phyloP scores from a whole-genome alignment of 371 early-diverging fungal genomes.

The Mucor circinelloides region DNA sequence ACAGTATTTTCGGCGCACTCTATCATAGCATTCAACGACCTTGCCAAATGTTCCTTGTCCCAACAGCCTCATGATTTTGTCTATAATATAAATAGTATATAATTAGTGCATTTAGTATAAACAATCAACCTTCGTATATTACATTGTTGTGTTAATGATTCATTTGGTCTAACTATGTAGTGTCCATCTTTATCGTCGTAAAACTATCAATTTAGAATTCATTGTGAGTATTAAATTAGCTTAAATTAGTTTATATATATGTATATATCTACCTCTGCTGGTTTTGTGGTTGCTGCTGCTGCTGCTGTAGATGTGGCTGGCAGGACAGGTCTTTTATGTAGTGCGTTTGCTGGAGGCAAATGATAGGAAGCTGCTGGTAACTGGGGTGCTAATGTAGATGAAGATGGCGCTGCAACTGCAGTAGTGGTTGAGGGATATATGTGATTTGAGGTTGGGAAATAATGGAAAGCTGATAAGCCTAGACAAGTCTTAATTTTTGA shows the following conservation, averaged over 20 bases:
- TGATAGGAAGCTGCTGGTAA: not conserved
- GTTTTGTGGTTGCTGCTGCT: not conserved
- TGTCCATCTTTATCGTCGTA: constrained; percentile 93
- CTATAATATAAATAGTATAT: constrained; percentile 37
- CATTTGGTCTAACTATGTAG: constrained; percentile 76
- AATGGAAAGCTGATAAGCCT: constrained; percentile 17
- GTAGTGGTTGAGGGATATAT: constrained; percentile 4
- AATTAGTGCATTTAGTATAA: not conserved
- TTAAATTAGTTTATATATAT: not conserved
- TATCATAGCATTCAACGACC: constrained; percentile 88
- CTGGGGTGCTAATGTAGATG: not conserved
- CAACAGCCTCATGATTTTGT: constrained; percentile 77
- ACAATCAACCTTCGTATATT: constrained; percentile 11
- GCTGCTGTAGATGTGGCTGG: not conserved
- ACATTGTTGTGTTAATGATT: constrained; percentile 75
- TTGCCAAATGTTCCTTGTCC: constrained; percentile 98
- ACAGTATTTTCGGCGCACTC: constrained; percentile 50
- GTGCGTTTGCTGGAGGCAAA: not conserved
- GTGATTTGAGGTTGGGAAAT: constrained; percentile 9
- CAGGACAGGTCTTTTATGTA: not conserved
- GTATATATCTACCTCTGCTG: constrained; percentile 5
- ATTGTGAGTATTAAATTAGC: not conserved
- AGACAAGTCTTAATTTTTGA: not conserved
- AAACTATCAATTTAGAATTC: not conserved
- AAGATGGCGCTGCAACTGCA: not conserved